Conservation (phyloP, 1,284 basidiomycete species). For the Cryptococcus maquisensis region DNA sequence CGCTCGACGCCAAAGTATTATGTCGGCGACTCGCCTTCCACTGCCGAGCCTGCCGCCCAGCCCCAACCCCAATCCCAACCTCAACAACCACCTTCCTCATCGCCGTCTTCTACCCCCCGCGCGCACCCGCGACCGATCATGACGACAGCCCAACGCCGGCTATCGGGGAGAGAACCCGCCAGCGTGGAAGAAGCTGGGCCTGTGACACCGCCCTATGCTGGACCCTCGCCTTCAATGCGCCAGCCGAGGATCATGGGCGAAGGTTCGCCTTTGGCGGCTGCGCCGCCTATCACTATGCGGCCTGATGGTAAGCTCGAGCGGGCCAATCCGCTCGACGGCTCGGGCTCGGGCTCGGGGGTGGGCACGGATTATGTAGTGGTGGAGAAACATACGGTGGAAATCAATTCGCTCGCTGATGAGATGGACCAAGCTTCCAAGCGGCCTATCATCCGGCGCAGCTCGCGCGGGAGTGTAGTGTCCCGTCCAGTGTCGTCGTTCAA, state of each 20-base stretch:
- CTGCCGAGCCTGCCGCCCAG: background rate
- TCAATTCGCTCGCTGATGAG: conserved; percentile 56
- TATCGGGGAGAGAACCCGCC: conserved; percentile 10
- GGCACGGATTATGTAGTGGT: conserved; percentile 55
- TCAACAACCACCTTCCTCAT: background rate
- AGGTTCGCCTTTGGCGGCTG: conserved; percentile 41
- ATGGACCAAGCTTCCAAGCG: conserved; percentile 48
- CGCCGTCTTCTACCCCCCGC: conserved; percentile 4
- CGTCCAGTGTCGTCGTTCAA: conserved; percentile 44
- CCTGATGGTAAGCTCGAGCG: conserved; percentile 29
- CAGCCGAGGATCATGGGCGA: conserved; percentile 22
- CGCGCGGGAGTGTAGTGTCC: conserved; percentile 37
- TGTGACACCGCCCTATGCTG: conserved; percentile 32
- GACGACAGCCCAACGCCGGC: conserved; percentile 18
- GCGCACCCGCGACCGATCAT: conserved; percentile 30
- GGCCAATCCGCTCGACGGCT: conserved; percentile 33
- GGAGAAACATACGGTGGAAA: conserved; percentile 57
- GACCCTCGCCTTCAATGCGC: conserved; percentile 7
- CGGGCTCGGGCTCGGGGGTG: conserved; percentile 36
- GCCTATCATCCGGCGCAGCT: conserved; percentile 44
- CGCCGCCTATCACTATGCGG: conserved; percentile 39
- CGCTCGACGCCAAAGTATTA: conserved; percentile 45
- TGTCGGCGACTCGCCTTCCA: conserved; percentile 28
- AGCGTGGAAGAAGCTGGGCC: conserved; percentile 36
- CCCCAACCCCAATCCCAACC: background rate